Evolutionary conservation across 2,329 filamentous ascomycete genomes (phyloP).

Genomic region (Alternaria brassicicola): DNA sequence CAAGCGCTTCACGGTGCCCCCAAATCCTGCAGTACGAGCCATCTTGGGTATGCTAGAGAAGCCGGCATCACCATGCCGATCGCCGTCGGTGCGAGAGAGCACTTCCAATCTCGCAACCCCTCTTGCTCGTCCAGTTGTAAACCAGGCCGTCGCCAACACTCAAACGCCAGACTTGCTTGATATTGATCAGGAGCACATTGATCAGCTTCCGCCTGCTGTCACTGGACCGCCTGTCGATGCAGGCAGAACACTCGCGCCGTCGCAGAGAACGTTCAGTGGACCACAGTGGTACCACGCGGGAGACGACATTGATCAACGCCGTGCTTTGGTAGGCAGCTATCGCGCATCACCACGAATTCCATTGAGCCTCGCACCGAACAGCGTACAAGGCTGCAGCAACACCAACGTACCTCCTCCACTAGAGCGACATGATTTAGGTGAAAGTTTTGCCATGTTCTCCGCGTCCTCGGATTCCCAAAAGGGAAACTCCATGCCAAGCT

Average conservation of each 20-base stretch:
- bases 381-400: slow-evolving; percentile 44
- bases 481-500: slow-evolving; percentile 59
- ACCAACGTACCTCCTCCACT: slow-evolving; percentile 45
- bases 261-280: slow-evolving; percentile 32
- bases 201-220: slow-evolving; percentile 46
- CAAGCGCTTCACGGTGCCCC: slow-evolving; percentile 24
- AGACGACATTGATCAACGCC: slow-evolving; percentile 46
- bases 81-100: slow-evolving; percentile 51
- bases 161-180: slow-evolving; percentile 37
- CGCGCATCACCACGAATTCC: slow-evolving; percentile 57
- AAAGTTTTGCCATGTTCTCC: slow-evolving; percentile 69
- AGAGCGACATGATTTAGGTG: slow-evolving; percentile 62
- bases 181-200: slow-evolving; percentile 46
- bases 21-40: slow-evolving; percentile 43
- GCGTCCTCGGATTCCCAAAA: slow-evolving; percentile 64
- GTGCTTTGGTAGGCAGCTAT: slow-evolving; percentile 53
- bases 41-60: slow-evolving; percentile 42
- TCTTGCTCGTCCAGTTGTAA: slow-evolving; percentile 54
- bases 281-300: slow-evolving; percentile 44
- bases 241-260: slow-evolving; percentile 14
- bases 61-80: slow-evolving; percentile 30
- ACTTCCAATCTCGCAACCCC: slow-evolving; percentile 64
- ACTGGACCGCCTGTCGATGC: slow-evolving; percentile 30
- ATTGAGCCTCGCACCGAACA: slow-evolving; percentile 56
- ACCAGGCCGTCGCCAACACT: slow-evolving; percentile 4